These are phyloP conservation scores for Austroboletus niveus DNA, from an alignment of 1,284 basidiomycete genomes.

Conservation along the genomic window DNA sequence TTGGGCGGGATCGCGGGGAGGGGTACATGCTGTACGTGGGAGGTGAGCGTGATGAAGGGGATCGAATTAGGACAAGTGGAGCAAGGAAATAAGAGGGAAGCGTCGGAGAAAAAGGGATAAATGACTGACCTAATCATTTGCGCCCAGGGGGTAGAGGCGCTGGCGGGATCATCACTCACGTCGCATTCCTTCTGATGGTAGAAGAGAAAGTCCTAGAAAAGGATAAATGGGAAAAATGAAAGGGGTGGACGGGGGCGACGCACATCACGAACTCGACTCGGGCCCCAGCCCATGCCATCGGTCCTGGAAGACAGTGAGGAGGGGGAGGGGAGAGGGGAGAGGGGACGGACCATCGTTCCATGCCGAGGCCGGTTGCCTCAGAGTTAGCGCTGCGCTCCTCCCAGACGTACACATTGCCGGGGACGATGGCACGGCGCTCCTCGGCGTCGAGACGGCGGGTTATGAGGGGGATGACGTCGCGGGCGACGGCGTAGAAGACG, in stretches of 20 bases:
- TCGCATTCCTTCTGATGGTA: constrained; percentile 80
- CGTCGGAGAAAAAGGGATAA: constrained; percentile 9
- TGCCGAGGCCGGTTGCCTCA: constrained; percentile 74
- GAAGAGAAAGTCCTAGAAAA: constrained; percentile 68
- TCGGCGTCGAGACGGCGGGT: constrained; percentile 77
- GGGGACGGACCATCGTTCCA: constrained; percentile 66
- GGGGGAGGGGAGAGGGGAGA: constrained; percentile 20
- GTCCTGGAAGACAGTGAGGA: constrained; percentile 49
- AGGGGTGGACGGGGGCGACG: constrained; percentile 21
- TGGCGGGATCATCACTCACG: constrained; percentile 56
- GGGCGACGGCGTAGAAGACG: constrained; percentile 74
- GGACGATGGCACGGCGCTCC: constrained; percentile 57
- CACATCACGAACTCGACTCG: constrained; percentile 74
- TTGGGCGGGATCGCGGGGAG: constrained; percentile 37
- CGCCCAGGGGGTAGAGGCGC: constrained; percentile 71
- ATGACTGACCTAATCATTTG: constrained; percentile 60
- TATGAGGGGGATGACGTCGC: constrained; percentile 66
- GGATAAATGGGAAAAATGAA: constrained; percentile 10
- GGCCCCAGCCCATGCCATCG: constrained; percentile 80
- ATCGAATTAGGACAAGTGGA: constrained; percentile 20
- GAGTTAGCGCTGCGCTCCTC: constrained; percentile 77
- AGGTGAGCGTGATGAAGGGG: constrained; percentile 15
- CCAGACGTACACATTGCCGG: constrained; percentile 83
- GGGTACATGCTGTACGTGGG: constrained; percentile 33
- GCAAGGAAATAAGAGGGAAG: constrained; percentile 8